A percentile compares a stretch with the other conserved stretches of the same genome.
Evolutionary conservation across 2,329 filamentous ascomycete genomes (phyloP).

Genomic region (Blastomyces gilchristii): DNA sequence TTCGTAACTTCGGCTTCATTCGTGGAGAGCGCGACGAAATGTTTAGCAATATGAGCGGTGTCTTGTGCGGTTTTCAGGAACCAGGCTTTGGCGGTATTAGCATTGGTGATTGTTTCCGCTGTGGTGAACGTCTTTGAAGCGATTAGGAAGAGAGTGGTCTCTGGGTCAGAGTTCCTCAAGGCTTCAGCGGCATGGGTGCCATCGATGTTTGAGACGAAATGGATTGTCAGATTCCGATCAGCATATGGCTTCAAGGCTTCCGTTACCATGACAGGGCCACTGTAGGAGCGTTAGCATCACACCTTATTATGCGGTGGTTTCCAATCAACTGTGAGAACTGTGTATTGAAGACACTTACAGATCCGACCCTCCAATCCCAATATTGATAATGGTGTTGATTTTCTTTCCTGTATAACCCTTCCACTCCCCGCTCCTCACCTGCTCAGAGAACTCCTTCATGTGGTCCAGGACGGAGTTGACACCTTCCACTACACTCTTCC

Average conservation of each 20-base stretch:
- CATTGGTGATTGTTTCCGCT: conserved; percentile 92
- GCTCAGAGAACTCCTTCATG: conserved; percentile 97
- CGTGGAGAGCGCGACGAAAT: conserved; percentile 96
- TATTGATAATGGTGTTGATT: conserved; percentile 91
- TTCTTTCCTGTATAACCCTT: conserved; percentile 96
- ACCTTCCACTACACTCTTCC: conserved; percentile 84
- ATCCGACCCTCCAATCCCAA: conserved; percentile 96
- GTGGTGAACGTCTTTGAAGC: conserved; percentile 99
- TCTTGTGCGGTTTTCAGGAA: conserved; percentile 83
- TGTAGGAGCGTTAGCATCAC: conserved; percentile 27
- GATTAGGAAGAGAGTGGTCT: conserved; percentile 97
- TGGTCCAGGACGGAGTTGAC: conserved; percentile 87
- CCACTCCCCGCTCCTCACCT: conserved; percentile 90
- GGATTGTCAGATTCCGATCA: conserved; percentile 71
- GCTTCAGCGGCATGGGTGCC: conserved; percentile 96
- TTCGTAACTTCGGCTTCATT: conserved; percentile 93
- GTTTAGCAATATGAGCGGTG: conserved; percentile 70
- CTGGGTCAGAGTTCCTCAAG: conserved; percentile 75
- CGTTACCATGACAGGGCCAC: conserved; percentile 96
- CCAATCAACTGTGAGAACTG: background rate
- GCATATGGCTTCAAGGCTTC: conserved; percentile 95
- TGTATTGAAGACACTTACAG: conserved; percentile 53
- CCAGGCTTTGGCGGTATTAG: conserved; percentile 94
- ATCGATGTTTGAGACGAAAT: conserved; percentile 99
- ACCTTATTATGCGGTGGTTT: background rate